Evolutionary conservation across 2,329 filamentous ascomycete species (phyloP), one percentile per base, ranked within the genome.

Genomic region (Fusarium nurragi): DNA sequence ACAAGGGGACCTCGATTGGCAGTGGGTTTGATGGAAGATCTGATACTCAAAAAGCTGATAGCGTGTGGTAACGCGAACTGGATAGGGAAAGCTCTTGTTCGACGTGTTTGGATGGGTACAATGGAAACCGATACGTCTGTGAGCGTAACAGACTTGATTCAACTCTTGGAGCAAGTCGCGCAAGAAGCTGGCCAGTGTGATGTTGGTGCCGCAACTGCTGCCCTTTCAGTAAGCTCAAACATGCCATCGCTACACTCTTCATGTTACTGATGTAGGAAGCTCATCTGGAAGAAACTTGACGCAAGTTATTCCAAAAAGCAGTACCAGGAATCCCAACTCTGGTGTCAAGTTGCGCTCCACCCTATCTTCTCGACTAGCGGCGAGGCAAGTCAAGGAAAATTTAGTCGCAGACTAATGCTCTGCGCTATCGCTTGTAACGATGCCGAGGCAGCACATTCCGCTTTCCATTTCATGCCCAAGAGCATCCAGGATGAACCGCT

Each of bases 281-380:
- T 97, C 5, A 78, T 97, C 5, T 97, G 93, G 93, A 95, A 93
- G 76, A 85, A 83, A 23, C 81, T 91, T n/a, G 90, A 93, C 49
- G 76, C 80, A 1, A 80, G 81, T 14, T 87, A 86, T 61, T 77
- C 77, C 2, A 81, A 84, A 28, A 79, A 82, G 3, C 77, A 86
- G 16, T 85, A 84, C 52, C 78, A 81, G 4, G 65, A 80, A 14
- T 85, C 90, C 2, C 84, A 90, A 62, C 77, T 80, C 47, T 97
- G 92, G 93, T 96, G 92, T 69, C 81, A 76, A 9, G 73, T 93
- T 18, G 88, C 90, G 1, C 79, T 90, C 13, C 89, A 93, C 70
- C 74, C 79, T 1, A 71, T 92, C 0, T 93, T 97, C 65, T 77
- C 83, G 13, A 85, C 85, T 46, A 85, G 86, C 21, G 89, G 90